phyloP scores from a whole-genome alignment of 129 eudicot genomes.

The Erigeron canadensis region DNA sequence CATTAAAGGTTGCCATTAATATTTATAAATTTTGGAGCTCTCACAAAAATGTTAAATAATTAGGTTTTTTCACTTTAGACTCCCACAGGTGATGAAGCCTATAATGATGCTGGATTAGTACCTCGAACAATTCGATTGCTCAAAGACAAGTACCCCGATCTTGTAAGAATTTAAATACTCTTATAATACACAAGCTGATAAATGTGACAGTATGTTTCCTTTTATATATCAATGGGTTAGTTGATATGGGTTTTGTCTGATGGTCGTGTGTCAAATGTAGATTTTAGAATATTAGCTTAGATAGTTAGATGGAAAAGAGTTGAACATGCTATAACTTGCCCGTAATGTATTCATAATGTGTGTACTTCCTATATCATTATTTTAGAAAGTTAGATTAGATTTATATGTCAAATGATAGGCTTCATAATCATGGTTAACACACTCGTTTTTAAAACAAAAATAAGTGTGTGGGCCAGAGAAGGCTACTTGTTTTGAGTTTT shows the following conservation, averaged over 20 bases:
- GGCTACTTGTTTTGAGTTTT: too few species aligned
- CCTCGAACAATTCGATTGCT: slow-evolving; percentile 88
- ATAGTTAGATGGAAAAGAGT: neutral
- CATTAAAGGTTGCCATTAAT: slow-evolving; percentile 64
- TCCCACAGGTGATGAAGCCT: slow-evolving; percentile 96
- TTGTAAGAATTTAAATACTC: slow-evolving; percentile 48
- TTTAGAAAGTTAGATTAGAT: neutral
- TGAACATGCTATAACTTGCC: neutral
- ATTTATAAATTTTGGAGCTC: neutral
- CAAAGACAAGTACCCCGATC: slow-evolving; percentile 96
- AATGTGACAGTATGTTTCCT: neutral
- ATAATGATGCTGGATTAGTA: slow-evolving; percentile 88
- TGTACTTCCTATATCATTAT: neutral
- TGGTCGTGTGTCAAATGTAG: neutral
- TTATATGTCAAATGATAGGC: neutral
- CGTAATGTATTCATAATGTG: neutral
- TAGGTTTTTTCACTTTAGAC: slow-evolving; percentile 45
- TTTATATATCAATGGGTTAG: neutral
- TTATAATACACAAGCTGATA: neutral
- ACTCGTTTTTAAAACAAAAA: neutral
- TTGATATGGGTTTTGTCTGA: neutral
- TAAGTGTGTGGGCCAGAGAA: too few species aligned
- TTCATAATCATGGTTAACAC: neutral
- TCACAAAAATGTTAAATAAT: slow-evolving; percentile 5
- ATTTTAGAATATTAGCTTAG: neutral